Conservation (phyloP, 1,284 basidiomycete species). For the Lentinula novae-zelandiae region DNA sequence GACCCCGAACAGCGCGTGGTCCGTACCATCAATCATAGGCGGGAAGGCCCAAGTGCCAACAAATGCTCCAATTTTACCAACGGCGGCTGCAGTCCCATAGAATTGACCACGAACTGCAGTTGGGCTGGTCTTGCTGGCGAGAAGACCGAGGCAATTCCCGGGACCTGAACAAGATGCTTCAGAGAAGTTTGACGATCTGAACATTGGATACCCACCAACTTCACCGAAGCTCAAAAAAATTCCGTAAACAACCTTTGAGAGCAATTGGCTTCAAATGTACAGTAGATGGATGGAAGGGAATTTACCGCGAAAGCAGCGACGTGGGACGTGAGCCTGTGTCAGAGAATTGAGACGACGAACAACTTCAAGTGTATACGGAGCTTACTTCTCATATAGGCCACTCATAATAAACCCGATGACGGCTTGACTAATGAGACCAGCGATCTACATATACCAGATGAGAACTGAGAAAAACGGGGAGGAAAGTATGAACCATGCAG, state of each 20-base stretch:
- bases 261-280: not conserved
- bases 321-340: conserved; percentile 48
- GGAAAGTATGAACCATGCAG: conserved; percentile 53
- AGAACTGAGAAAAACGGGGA: not conserved
- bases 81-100: conserved; percentile 82
- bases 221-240: conserved; percentile 89
- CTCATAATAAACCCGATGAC: conserved; percentile 84
- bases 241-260: conserved; percentile 71
- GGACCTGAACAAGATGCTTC: conserved; percentile 40
- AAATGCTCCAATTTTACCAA: conserved; percentile 91
- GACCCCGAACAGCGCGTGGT: not conserved
- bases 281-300: conserved; percentile 1
- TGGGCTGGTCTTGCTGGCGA: conserved; percentile 80
- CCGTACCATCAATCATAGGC: conserved; percentile 56
- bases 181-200: conserved; percentile 9
- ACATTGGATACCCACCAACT: conserved; percentile 39
- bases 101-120: conserved; percentile 85
- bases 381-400: conserved; percentile 61
- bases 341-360: not conserved
- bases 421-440: conserved; percentile 67
- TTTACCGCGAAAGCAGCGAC: conserved; percentile 77
- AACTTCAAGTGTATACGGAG: not conserved
- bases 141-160: conserved; percentile 76
- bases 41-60: conserved; percentile 79
- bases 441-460: conserved; percentile 41